Evolutionary conservation across 805 yeast genomes (phyloP).

Genomic region (Blastobotrys mokoenaii): DNA sequence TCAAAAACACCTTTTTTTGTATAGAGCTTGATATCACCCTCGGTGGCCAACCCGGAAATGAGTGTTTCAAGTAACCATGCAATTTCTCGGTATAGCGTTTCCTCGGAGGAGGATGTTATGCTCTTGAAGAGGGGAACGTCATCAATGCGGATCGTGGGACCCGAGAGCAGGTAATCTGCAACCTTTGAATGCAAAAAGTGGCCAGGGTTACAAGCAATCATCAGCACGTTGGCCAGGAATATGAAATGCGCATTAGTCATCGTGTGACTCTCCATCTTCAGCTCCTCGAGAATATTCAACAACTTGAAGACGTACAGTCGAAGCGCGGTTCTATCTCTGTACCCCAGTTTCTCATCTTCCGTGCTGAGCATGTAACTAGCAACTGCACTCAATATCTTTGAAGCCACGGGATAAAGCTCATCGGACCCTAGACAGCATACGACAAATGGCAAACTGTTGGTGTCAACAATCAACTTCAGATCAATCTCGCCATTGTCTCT

Average conservation of each 20-base stretch:
- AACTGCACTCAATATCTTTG: constrained; percentile 3
- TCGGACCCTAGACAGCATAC: constrained; percentile 23
- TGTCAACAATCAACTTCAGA: constrained; percentile 47
- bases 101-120: constrained; percentile 16
- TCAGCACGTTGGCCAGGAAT: constrained; percentile 46
- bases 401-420: not conserved
- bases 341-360: constrained; percentile 31
- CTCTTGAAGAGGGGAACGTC: constrained; percentile 37
- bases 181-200: constrained; percentile 68
- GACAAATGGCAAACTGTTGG: constrained; percentile 45
- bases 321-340: constrained; percentile 50
- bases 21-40: constrained; percentile 46
- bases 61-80: constrained; percentile 57
- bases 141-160: constrained; percentile 35
- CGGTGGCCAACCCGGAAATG: constrained; percentile 37
- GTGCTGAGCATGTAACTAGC: not conserved
- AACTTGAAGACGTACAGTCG: constrained; percentile 28
- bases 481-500: constrained; percentile 34
- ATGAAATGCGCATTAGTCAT: constrained; percentile 46
- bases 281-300: constrained; percentile 3
- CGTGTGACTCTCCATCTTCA: constrained; percentile 1
- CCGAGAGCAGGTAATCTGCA: constrained; percentile 53
- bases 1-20: constrained; percentile 54
- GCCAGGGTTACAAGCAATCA: constrained; percentile 57
- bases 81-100: constrained; percentile 36